These are phyloP conservation scores for Didymellaceae sp. DNA, from an alignment of 2,329 filamentous ascomycete species.

Conservation along the genomic window DNA sequence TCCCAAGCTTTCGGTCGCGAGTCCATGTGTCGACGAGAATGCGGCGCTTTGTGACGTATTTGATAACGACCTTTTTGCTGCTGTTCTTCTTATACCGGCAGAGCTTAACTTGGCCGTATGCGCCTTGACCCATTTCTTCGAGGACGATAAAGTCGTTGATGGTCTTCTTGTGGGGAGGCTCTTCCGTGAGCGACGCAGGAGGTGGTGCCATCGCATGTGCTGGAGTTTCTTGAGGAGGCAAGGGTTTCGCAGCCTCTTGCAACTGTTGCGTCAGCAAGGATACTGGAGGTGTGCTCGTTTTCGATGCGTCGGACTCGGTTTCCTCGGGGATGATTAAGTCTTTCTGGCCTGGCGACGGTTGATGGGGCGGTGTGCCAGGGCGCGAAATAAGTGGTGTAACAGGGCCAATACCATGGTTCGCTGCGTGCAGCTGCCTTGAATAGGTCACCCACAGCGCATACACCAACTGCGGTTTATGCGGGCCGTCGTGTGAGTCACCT, in stretches of 20 bases:
- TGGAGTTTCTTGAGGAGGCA: constrained; percentile 40
- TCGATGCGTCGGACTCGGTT: constrained; percentile 42
- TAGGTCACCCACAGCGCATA: constrained; percentile 98
- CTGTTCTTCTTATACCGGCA: constrained; percentile 80
- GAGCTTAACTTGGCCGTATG: constrained; percentile 96
- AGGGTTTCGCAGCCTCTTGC: constrained; percentile 56
- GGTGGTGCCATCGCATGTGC: constrained; percentile 22
- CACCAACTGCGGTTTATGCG: constrained; percentile 73
- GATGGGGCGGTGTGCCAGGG: constrained; percentile 73
- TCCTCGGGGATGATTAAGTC: constrained; percentile 47
- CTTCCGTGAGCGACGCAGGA: constrained; percentile 24
- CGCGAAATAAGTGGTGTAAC: constrained; percentile 70
- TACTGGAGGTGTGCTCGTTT: constrained; percentile 47
- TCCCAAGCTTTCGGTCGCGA: constrained; percentile 87
- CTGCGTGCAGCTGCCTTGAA: constrained; percentile 86
- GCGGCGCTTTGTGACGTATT: constrained; percentile 95
- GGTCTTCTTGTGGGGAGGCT: constrained; percentile 68
- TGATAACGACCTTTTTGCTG: constrained; percentile 86
- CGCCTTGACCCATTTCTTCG: constrained; percentile 98
- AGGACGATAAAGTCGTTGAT: constrained; percentile 91
- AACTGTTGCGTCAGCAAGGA: constrained; percentile 60
- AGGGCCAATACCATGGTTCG: constrained; percentile 65
- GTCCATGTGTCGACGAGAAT: constrained; percentile 99
- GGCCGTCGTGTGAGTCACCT: constrained; percentile 50
- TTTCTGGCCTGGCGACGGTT: constrained; percentile 78